Conservation (phyloP, 2,329 filamentous ascomycete species). For the Knufia petricola region DNA sequence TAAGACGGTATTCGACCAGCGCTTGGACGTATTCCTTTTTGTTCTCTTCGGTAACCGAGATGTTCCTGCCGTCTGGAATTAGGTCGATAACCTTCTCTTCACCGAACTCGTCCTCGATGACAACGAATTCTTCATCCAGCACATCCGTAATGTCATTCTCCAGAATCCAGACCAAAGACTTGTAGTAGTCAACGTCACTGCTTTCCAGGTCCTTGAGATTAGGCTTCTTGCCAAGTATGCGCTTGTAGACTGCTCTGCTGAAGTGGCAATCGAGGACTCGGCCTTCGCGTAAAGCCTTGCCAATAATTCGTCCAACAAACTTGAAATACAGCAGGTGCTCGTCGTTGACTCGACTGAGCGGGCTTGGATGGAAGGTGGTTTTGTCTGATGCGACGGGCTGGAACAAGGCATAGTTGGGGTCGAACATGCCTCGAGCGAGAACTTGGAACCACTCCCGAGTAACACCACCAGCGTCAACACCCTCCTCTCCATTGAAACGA, state of each 20-base stretch:
- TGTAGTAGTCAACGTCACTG: slow-evolving; percentile 97
- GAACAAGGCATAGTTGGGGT: slow-evolving; percentile 93
- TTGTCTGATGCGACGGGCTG: slow-evolving; percentile 93
- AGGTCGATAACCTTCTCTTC: slow-evolving; percentile 81
- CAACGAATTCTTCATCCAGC: slow-evolving; percentile 90
- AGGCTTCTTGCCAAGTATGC: slow-evolving; percentile 86
- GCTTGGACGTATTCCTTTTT: slow-evolving; percentile 95
- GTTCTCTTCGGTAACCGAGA: slow-evolving; percentile 92
- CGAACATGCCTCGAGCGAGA: slow-evolving; percentile 95
- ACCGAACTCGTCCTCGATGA: slow-evolving; percentile 89
- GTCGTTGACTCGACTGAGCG: slow-evolving; percentile 82
- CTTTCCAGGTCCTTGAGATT: slow-evolving; percentile 99
- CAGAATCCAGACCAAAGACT: slow-evolving; percentile 95
- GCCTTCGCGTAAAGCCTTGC: slow-evolving; percentile 93
- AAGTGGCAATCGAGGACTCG: slow-evolving; percentile 97
- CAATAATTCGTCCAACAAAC: slow-evolving; percentile 96
- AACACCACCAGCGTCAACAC: slow-evolving; percentile 93
- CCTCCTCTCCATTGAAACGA: slow-evolving; percentile 92
- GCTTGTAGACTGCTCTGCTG: slow-evolving; percentile 96
- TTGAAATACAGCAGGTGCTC: slow-evolving; percentile 99
- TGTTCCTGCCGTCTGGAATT: slow-evolving; percentile 76
- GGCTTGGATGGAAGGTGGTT: slow-evolving; percentile 97
- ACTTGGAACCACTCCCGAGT: slow-evolving; percentile 99
- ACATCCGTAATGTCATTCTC: slow-evolving; percentile 98
- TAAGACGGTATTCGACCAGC: slow-evolving; percentile 86